Percentiles rank a stretch among this genome's conserved stretches.
These are phyloP conservation scores for Boechera retrofracta DNA, from an alignment of 345 rosid genomes.

Conservation along the genomic window DNA sequence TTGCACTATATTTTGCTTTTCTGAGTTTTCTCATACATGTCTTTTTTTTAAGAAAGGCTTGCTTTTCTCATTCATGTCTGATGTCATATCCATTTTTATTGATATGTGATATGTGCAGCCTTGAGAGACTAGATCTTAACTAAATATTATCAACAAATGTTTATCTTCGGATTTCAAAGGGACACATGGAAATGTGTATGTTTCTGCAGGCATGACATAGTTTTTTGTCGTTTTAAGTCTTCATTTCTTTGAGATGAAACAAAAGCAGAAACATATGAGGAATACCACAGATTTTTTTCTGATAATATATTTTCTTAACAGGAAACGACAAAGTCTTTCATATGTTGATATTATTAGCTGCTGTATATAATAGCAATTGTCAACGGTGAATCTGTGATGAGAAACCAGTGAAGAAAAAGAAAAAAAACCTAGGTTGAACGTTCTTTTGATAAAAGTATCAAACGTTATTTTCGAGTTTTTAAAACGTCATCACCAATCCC, in stretches of 20 bases:
- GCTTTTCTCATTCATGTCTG: neutral
- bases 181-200: conserved; percentile 19
- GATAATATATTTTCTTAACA: neutral
- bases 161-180: conserved; percentile 1
- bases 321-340: neutral
- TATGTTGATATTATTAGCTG: neutral
- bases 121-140: neutral
- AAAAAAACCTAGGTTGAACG: neutral
- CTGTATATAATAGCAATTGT: neutral
- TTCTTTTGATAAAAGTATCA: no score
- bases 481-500: no score
- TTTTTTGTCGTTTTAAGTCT: conserved; percentile 14
- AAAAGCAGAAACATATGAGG: neutral
- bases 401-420: neutral
- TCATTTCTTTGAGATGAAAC: neutral
- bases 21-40: neutral
- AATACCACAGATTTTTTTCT: neutral
- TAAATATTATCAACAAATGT: neutral
- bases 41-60: neutral
- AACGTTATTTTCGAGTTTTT: no score
- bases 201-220: neutral
- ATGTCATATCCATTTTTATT: neutral
- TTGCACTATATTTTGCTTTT: neutral
- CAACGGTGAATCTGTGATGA: neutral
- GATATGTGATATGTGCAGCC: neutral